Evolutionary conservation across 768 basidiomycete genomes (phyloP).

Genomic region (Mycena capillaripes): DNA sequence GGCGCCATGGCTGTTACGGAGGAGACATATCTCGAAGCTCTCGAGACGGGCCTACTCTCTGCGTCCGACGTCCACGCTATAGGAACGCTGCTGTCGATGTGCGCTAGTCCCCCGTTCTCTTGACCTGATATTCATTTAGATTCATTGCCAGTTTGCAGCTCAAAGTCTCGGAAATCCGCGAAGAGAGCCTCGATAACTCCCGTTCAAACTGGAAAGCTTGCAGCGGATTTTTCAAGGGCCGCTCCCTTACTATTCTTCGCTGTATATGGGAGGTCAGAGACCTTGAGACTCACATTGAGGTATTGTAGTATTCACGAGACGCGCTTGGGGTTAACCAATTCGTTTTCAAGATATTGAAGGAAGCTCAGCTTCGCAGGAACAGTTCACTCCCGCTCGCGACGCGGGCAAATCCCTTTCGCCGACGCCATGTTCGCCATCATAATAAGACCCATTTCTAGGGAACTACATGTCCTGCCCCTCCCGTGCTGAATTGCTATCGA

Average conservation of each 20-base stretch:
- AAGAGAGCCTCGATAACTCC: background rate
- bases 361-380: too few relatives aligned
- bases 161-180: slow-evolving; percentile 1
- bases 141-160: background rate
- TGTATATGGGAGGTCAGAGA: background rate
- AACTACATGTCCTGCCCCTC: too few relatives aligned
- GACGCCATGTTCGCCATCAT: too few relatives aligned
- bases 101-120: background rate
- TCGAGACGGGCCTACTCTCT: slow-evolving; percentile 4
- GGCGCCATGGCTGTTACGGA: background rate
- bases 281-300: background rate
- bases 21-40: background rate
- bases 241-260: background rate
- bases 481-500: too few relatives aligned
- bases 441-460: too few relatives aligned
- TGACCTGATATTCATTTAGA: background rate
- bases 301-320: too few relatives aligned
- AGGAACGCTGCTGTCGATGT: background rate
- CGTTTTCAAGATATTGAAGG: too few relatives aligned
- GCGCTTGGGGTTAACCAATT: too few relatives aligned
- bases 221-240: background rate
- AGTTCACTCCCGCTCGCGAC: too few relatives aligned
- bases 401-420: too few relatives aligned
- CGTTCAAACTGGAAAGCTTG: background rate
- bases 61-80: background rate